Evolutionary conservation across 352 stramenopile genomes (phyloP).

Genomic region (Vaucheria bursata): DNA sequence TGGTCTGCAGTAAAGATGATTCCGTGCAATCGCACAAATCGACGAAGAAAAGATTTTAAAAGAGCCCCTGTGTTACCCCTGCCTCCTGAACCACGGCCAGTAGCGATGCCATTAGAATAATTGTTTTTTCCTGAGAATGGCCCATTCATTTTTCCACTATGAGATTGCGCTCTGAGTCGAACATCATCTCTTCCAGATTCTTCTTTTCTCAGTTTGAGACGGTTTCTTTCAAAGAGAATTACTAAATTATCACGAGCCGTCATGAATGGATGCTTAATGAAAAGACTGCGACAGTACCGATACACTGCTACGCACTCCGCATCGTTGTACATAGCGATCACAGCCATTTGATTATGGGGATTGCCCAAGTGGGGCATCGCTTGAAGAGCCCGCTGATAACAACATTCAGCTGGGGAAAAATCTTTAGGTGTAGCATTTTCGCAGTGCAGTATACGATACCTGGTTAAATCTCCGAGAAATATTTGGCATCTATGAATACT

Average conservation of each 20-base stretch:
- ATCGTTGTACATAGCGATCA: constrained; percentile 60
- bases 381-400: constrained; percentile 53
- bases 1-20: constrained; percentile 57
- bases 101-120: background rate
- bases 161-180: constrained; percentile 43
- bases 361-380: constrained; percentile 36
- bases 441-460: constrained; percentile 62
- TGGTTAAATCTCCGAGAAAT: constrained; percentile 50
- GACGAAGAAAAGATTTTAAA: constrained; percentile 73
- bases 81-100: constrained; percentile 4
- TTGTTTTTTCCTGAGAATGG: constrained; percentile 7
- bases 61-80: constrained; percentile 50
- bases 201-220: constrained; percentile 52
- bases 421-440: constrained; percentile 45
- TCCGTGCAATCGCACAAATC: constrained; percentile 70
- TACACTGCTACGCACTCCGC: constrained; percentile 77
- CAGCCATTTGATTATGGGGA: constrained; percentile 36
- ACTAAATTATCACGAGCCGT: constrained; percentile 74
- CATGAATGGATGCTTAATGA: constrained; percentile 69
- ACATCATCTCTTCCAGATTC: constrained; percentile 47
- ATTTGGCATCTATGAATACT: constrained; percentile 50
- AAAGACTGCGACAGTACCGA: constrained; percentile 70
- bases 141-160: constrained; percentile 61
- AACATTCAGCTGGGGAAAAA: constrained; percentile 38
- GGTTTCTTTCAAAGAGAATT: constrained; percentile 71